phyloP scores from a whole-genome alignment of 2,329 filamentous ascomycete species.

The Nigrograna mackinnonii region DNA sequence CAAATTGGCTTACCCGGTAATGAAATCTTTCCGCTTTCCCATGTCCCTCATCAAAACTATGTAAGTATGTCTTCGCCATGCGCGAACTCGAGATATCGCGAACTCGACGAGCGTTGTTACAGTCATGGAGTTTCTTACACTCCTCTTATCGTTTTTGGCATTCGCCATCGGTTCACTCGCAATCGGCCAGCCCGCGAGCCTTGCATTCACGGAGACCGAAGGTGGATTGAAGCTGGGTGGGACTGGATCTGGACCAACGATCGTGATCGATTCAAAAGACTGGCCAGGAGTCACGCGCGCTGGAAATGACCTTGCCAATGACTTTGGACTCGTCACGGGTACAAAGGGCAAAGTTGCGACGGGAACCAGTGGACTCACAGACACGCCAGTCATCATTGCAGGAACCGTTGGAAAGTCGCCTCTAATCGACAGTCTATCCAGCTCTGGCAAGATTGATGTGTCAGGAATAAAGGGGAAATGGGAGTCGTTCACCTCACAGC shows the following conservation, averaged over 20 bases:
- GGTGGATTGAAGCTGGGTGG: slow-evolving; percentile 21
- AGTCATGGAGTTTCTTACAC: slow-evolving; percentile 13
- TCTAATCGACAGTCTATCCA: slow-evolving; percentile 61
- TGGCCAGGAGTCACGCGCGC: slow-evolving; percentile 68
- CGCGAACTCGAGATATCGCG: too few relatives aligned
- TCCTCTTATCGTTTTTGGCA: slow-evolving; percentile 4
- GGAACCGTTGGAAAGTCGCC: slow-evolving; percentile 67
- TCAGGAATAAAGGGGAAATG: slow-evolving; percentile 61
- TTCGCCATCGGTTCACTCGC: slow-evolving; percentile 7
- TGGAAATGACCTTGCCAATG: slow-evolving; percentile 64
- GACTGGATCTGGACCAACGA: slow-evolving; percentile 18
- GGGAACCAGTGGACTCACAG: slow-evolving; percentile 15
- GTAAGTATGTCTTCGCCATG: too few relatives aligned
- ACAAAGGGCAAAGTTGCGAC: slow-evolving; percentile 53
- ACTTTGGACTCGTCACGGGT: slow-evolving; percentile 70
- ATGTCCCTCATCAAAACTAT: too few relatives aligned
- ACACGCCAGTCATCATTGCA: slow-evolving; percentile 59
- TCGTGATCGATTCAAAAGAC: slow-evolving; percentile 46
- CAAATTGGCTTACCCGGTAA: too few relatives aligned
- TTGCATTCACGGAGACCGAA: slow-evolving; percentile 18
- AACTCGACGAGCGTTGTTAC: too few relatives aligned
- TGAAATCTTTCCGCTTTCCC: too few relatives aligned
- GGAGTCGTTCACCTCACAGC: slow-evolving; percentile 66
- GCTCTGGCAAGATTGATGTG: slow-evolving; percentile 59
- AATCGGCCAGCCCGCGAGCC: slow-evolving; percentile 20